These are phyloP conservation scores for Lactuca saligna DNA, from an alignment of 129 eudicot genomes.

Conservation along the genomic window DNA sequence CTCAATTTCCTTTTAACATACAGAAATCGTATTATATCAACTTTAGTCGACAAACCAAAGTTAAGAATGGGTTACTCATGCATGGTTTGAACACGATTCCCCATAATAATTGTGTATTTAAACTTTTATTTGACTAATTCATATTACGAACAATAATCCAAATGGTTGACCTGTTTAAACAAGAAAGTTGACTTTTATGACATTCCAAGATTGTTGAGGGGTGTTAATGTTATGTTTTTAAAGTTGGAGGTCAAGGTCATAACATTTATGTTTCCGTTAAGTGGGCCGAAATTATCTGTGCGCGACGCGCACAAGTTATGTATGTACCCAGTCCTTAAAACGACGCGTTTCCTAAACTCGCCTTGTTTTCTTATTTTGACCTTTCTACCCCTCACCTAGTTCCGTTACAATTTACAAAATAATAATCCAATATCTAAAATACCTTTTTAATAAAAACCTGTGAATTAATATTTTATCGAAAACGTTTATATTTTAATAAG, in stretches of 20 bases:
- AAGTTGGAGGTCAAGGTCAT: constrained; percentile 11
- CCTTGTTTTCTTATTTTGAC: constrained; percentile 11
- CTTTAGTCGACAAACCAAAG: background rate
- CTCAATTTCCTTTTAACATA: no score
- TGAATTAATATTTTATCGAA: background rate
- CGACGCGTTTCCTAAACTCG: constrained; percentile 23
- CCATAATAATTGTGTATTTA: constrained; percentile 17
- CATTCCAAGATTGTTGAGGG: constrained; percentile 30
- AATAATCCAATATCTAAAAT: no score
- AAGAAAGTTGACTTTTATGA: constrained; percentile 23
- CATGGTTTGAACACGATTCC: constrained; percentile 2
- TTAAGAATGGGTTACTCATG: background rate
- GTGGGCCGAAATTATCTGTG: constrained; percentile 23
- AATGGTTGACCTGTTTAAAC: constrained; percentile 4
- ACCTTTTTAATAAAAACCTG: background rate
- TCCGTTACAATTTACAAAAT: background rate
- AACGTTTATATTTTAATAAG: background rate
- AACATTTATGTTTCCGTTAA: background rate
- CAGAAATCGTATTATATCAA: background rate
- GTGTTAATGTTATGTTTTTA: background rate
- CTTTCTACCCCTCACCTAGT: constrained; percentile 8
- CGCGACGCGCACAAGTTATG: constrained; percentile 14
- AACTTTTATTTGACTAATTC: constrained; percentile 15
- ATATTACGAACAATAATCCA: constrained; percentile 3
- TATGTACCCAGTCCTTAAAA: constrained; percentile 9